Evolutionary conservation across 2,329 filamentous ascomycete genomes (phyloP).

Genomic region (Dactylellina parvicollis): DNA sequence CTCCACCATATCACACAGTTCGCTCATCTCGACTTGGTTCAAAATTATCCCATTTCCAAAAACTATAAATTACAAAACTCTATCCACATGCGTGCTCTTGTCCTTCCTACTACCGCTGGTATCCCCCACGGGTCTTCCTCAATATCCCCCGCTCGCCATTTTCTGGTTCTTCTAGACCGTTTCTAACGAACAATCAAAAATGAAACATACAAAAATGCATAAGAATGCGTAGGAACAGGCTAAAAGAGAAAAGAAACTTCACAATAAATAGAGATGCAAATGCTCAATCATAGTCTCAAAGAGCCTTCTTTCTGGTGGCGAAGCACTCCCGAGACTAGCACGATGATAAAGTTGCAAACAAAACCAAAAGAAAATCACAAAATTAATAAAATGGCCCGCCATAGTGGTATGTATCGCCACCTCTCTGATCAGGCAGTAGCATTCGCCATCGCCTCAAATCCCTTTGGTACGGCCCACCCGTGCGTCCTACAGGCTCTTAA

Average conservation of each 20-base stretch:
- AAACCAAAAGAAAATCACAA: slow-evolving; percentile 2
- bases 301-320: too few relatives aligned
- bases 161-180: slow-evolving; percentile 5
- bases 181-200: too few relatives aligned
- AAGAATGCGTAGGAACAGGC: background rate
- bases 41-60: slow-evolving; percentile 41
- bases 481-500: slow-evolving; percentile 73
- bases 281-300: too few relatives aligned
- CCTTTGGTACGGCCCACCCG: slow-evolving; percentile 76
- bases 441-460: slow-evolving; percentile 63
- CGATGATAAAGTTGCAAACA: background rate
- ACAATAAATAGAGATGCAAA: background rate
- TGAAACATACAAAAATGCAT: background rate
- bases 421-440: slow-evolving; percentile 48
- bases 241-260: slow-evolving; percentile 9
- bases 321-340: too few relatives aligned
- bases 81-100: slow-evolving; percentile 35
- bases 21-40: slow-evolving; percentile 29
- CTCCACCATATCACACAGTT: slow-evolving; percentile 19
- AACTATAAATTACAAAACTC: slow-evolving; percentile 27
- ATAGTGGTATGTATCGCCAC: too few relatives aligned
- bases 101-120: slow-evolving; percentile 37
- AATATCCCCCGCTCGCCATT: slow-evolving; percentile 8
- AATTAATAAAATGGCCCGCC: slow-evolving; percentile 49
- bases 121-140: background rate